Evolutionary conservation across 495 filamentous ascomycete species (phyloP), one percentile per base, ranked within the genome.

Genomic region (Acidomyces sp.): DNA sequence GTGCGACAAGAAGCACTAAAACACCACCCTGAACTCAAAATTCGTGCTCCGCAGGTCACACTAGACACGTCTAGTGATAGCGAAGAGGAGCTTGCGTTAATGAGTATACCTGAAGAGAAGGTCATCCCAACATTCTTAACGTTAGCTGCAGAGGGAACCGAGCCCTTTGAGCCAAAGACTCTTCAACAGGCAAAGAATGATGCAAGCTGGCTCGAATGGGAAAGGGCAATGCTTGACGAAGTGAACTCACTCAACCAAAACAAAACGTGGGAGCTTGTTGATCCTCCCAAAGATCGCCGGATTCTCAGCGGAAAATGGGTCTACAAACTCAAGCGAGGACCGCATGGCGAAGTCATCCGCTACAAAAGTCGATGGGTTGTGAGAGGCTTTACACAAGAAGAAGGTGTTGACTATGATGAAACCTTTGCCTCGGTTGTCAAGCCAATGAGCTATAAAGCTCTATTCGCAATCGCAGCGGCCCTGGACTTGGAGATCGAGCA

Each of bases 401-500:
- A 60, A 13, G 57, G 55, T 15, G 45, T 61, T 17, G 51, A 66
- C 40, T 67, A 58, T 44, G 26, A 61, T 23, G 54, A 68, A 37
- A 65, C 57, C 2, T 67, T 62, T 48, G 51, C 60, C 4, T 55
- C 54, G 20, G 61, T 66, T 18, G 60, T 64, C 26, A 66, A 66
- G 39, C 49, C 52, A 30, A 56, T 56, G 41, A 55, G 42, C 27
- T 62, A 58, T 32, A 55, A 55, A 31, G 43, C 33, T 11, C 34
- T 60, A 22, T 55, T 60, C 22, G 47, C 50, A 3, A 48, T 60
- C 9, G 30, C 37, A 5, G 54, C 51, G 9, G 35, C 32, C 4
- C 17, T 51, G 12, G 48, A 42, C 28, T 43, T 38, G 20, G 40
- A n/a, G n/a, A n/a, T n/a, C n/a, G n/a, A n/a, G n/a, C n/a, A n/a